Evolutionary conservation across 169 alveolate species (phyloP).

Genomic region (Plasmodium gallinaceum): DNA sequence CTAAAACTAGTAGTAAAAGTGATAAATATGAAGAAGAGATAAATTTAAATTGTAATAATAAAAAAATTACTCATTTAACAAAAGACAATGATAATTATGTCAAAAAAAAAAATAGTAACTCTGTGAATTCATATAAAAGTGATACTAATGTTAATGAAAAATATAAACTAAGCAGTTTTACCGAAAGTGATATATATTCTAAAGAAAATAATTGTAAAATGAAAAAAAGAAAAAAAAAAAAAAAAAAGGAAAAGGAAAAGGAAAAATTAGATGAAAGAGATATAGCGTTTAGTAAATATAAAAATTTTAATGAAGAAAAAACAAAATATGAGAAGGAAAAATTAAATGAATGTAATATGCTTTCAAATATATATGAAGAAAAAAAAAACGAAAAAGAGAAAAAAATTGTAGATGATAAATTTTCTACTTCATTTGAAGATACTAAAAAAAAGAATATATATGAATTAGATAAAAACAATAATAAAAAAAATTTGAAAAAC

Average conservation of each 20-base stretch:
- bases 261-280: conserved; percentile 19
- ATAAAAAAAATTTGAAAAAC: no score
- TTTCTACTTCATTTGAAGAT: no score
- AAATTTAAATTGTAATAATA: neutral
- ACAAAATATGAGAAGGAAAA: neutral
- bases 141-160: conserved; percentile 7
- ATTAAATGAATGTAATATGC: neutral
- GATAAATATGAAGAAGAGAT: neutral
- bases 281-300: conserved; percentile 17
- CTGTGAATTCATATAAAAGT: conserved; percentile 5
- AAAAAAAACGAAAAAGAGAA: neutral
- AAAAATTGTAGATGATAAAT: neutral
- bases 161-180: neutral
- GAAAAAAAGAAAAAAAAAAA: neutral
- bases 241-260: conserved; percentile 17
- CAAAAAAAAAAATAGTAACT: neutral
- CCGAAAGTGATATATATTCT: no score
- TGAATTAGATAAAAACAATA: no score
- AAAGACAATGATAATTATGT: neutral
- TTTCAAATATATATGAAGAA: neutral
- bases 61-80: neutral
- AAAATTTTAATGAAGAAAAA: neutral
- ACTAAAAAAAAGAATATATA: no score
- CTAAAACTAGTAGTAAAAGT: neutral
- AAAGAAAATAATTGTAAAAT: neutral